Percentiles rank a stretch among this genome's conserved stretches.
Evolutionary conservation across 208 protist species (phyloP).

Genomic region (Leishmania major): DNA sequence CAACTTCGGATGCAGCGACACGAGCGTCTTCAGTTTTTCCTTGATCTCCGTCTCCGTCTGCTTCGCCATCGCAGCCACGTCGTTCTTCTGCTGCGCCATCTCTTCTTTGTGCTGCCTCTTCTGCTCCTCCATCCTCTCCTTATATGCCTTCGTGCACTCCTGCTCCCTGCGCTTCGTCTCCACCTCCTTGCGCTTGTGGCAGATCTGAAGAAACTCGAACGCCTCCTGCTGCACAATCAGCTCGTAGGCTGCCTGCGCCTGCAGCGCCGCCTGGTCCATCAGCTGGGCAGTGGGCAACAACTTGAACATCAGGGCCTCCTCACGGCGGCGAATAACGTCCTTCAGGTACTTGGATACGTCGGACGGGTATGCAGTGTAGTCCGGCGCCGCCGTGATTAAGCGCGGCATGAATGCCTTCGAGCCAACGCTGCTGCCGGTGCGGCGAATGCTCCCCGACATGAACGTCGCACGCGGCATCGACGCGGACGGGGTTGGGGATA

Average conservation of each 20-base stretch:
- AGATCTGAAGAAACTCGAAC: slow-evolving; percentile 37
- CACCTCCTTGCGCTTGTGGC: slow-evolving; percentile 57
- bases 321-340: slow-evolving; percentile 49
- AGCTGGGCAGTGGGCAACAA: slow-evolving; percentile 69
- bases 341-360: slow-evolving; percentile 65
- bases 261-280: slow-evolving; percentile 51
- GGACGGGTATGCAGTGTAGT: slow-evolving; percentile 31
- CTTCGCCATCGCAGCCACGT: slow-evolving; percentile 30
- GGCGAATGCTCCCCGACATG: background rate
- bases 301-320: slow-evolving; percentile 51
- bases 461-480: slow-evolving; percentile 6
- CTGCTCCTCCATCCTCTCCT: slow-evolving; percentile 49
- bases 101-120: slow-evolving; percentile 63
- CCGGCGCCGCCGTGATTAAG: slow-evolving; percentile 11
- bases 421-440: slow-evolving; percentile 4
- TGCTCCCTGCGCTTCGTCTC: slow-evolving; percentile 49
- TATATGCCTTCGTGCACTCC: slow-evolving; percentile 17
- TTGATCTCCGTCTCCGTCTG: slow-evolving; percentile 56
- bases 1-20: slow-evolving; percentile 61
- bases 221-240: slow-evolving; percentile 51
- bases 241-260: slow-evolving; percentile 56
- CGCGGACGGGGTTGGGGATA: slow-evolving; percentile 10
- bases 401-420: slow-evolving; percentile 22
- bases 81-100: slow-evolving; percentile 38
- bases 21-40: slow-evolving; percentile 47